Conservation (phyloP, 495 filamentous ascomycete species). For the Aspergillus homomorphus region DNA sequence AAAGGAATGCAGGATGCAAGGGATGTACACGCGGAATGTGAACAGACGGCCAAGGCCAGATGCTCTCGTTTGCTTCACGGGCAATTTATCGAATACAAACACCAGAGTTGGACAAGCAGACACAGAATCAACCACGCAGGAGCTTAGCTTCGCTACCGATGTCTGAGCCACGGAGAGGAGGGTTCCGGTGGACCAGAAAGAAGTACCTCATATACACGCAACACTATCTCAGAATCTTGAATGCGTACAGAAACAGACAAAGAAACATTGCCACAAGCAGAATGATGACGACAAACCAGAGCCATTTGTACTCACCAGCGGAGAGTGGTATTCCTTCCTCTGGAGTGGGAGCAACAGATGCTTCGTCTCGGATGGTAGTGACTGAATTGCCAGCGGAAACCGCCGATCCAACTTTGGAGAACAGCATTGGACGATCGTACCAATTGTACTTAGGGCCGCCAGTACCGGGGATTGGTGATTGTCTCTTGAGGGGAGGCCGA, state of each 20-base stretch:
- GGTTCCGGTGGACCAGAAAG: conserved; percentile 17
- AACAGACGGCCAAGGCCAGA: too few species aligned
- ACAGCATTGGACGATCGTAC: not conserved
- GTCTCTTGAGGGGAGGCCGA: not conserved
- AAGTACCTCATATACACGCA: not conserved
- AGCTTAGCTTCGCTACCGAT: conserved; percentile 1
- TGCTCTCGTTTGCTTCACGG: too few species aligned
- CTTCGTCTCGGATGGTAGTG: not conserved
- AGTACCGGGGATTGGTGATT: not conserved
- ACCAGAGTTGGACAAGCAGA: not conserved
- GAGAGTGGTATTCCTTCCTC: too few species aligned
- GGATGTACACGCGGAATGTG: not conserved
- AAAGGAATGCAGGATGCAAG: conserved; percentile 1
- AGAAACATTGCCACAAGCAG: conserved; percentile 32
- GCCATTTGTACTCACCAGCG: conserved; percentile 31
- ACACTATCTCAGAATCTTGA: conserved; percentile 29
- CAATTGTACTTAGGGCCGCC: not conserved
- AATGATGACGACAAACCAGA: conserved; percentile 30
- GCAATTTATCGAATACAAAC: not conserved
- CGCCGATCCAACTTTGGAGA: not conserved
- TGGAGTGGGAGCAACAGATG: not conserved
- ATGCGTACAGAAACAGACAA: conserved; percentile 33
- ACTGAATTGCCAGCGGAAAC: not conserved
- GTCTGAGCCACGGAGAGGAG: not conserved
- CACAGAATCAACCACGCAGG: not conserved